Evolutionary conservation across 2,329 filamentous ascomycete species (phyloP).

Genomic region (Verticillium dahliae): DNA sequence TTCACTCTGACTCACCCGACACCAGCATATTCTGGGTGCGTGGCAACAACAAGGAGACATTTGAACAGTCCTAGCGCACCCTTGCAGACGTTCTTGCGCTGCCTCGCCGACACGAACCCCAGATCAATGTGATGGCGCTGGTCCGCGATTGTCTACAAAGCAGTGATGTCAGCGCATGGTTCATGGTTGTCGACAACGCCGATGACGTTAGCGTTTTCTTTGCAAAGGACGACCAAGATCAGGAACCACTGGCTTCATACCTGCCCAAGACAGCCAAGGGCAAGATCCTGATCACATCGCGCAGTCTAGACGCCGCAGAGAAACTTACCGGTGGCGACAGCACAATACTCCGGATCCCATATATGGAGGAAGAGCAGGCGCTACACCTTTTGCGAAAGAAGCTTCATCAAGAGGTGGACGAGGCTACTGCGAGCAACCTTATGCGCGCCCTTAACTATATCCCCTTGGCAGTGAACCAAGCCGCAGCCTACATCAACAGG

Average conservation of each 20-base stretch:
- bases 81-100: slow-evolving; percentile 7
- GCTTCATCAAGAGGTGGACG: background rate
- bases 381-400: slow-evolving; percentile 1
- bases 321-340: slow-evolving; percentile 6
- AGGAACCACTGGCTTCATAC: slow-evolving; percentile 8
- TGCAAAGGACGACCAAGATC: background rate
- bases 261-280: slow-evolving; percentile 9
- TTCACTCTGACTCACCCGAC: slow-evolving; percentile 1
- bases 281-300: slow-evolving; percentile 12
- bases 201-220: slow-evolving; percentile 10
- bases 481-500: slow-evolving; percentile 19
- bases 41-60: slow-evolving; percentile 3
- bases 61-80: slow-evolving; percentile 9
- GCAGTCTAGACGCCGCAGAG: slow-evolving; percentile 10
- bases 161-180: slow-evolving; percentile 9
- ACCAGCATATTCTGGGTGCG: slow-evolving; percentile 12
- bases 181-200: slow-evolving; percentile 14
- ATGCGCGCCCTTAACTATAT: slow-evolving; percentile 16
- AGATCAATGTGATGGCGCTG: slow-evolving; percentile 6
- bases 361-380: background rate
- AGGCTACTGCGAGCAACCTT: background rate
- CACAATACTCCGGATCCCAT: background rate
- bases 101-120: slow-evolving; percentile 6
- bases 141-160: slow-evolving; percentile 12
- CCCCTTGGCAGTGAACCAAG: slow-evolving; percentile 22